Conservation (phyloP, 2,329 filamentous ascomycete species). For the Sporothrix inflata region DNA sequence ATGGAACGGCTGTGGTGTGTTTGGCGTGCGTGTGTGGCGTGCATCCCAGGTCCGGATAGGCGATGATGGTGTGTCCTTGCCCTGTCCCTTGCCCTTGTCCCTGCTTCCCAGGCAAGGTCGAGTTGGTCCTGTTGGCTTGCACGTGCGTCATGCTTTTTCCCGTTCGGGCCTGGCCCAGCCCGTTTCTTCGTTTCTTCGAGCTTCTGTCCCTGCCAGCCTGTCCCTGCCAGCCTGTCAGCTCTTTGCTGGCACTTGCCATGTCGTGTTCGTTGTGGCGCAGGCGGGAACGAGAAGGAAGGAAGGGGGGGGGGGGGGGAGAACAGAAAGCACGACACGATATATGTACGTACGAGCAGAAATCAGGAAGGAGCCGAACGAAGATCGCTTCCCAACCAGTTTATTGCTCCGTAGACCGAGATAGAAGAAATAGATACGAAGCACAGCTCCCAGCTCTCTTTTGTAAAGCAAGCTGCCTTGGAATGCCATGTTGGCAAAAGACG, state of each 20-base stretch:
- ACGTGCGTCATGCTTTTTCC: not conserved
- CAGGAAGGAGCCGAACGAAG: not conserved
- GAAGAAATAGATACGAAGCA: not conserved
- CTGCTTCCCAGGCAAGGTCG: not conserved
- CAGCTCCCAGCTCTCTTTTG: not conserved
- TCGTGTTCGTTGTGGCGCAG: constrained; percentile 22
- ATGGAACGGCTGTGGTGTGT: constrained; percentile 9
- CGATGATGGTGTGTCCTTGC: not conserved
- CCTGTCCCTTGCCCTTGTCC: not conserved
- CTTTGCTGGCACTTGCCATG: constrained; percentile 10
- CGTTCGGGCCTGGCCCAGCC: not conserved
- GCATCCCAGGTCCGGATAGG: not conserved
- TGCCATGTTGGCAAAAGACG: constrained; percentile 4
- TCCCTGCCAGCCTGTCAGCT: not conserved
- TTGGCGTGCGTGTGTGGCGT: not conserved
- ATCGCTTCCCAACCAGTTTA: not conserved
- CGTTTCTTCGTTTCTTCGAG: not conserved
- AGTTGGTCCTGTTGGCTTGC: not conserved
- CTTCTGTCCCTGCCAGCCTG: not conserved
- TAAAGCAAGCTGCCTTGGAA: not conserved
- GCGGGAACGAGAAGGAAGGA: not conserved
- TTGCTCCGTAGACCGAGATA: not conserved
- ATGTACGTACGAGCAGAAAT: too few species aligned
- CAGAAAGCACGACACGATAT: not conserved
- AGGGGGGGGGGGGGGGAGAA: not conserved